Evolutionary conservation across 257 asterid genomes (phyloP).

Genomic region (Solanum lignicaule): DNA sequence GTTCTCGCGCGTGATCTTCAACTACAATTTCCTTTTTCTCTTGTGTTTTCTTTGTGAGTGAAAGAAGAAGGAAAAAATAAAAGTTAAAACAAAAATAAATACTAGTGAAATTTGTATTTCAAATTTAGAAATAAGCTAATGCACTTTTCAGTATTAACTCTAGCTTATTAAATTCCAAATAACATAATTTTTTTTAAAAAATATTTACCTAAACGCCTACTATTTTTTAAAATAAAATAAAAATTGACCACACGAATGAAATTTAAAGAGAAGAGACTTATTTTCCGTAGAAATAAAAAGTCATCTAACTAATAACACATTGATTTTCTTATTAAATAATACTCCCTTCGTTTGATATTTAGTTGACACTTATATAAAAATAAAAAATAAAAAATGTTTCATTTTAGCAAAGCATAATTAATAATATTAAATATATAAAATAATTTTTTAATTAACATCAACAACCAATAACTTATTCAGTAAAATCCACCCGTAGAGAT

Average conservation of each 20-base stretch:
- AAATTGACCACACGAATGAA: background rate
- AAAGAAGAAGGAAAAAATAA: background rate
- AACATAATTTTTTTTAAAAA: too few species aligned
- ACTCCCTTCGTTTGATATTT: fast-evolving
- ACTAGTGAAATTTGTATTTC: background rate
- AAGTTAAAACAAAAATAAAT: too few species aligned
- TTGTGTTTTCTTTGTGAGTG: background rate
- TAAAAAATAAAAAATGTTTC: too few species aligned
- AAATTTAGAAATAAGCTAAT: background rate
- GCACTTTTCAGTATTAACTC: background rate
- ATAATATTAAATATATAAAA: too few species aligned
- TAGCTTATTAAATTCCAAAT: too few species aligned
- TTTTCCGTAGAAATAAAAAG: background rate
- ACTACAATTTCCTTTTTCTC: background rate
- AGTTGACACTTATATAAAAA: background rate
- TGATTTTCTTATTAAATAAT: background rate
- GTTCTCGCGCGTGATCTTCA: background rate
- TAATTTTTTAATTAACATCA: too few species aligned
- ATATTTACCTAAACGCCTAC: too few species aligned
- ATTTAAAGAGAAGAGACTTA: background rate
- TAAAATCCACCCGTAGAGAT: too few species aligned
- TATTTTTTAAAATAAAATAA: too few species aligned
- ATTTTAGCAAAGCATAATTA: too few species aligned
- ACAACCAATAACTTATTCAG: too few species aligned
- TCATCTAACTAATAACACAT: background rate